These are phyloP conservation scores for Colletotrichum orchidophilum DNA, from an alignment of 2,329 filamentous ascomycete genomes.

Conservation along the genomic window DNA sequence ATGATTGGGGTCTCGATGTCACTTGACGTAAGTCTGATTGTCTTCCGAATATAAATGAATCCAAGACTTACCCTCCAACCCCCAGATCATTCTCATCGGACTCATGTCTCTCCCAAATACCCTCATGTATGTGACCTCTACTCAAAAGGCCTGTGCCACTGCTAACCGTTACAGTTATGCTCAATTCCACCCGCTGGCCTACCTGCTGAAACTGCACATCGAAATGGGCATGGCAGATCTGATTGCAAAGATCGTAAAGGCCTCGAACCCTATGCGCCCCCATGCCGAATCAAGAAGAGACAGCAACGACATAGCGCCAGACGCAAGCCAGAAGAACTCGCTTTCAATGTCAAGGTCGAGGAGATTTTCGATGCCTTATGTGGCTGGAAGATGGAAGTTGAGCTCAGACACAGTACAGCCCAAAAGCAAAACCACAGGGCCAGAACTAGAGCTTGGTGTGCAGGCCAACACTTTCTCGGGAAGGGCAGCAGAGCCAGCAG, in stretches of 20 bases:
- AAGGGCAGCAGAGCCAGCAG: not conserved
- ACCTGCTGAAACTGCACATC: conserved; percentile 59
- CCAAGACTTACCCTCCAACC: not conserved
- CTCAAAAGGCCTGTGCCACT: not conserved
- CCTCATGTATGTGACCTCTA: conserved; percentile 35
- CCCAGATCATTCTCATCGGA: conserved; percentile 33
- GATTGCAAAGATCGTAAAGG: conserved; percentile 47
- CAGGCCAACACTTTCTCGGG: not conserved
- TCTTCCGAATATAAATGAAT: fast-evolving
- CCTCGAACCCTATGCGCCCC: conserved; percentile 43
- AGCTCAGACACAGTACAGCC: not conserved
- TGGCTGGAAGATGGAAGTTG: not conserved
- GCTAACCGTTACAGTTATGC: conserved; percentile 36
- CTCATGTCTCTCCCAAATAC: conserved; percentile 41
- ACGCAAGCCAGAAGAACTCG: not conserved
- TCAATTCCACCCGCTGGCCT: conserved; percentile 55
- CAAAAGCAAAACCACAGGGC: not conserved
- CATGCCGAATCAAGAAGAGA: not conserved
- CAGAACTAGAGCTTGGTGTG: not conserved
- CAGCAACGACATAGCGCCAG: not conserved
- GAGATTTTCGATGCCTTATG: not conserved
- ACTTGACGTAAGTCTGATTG: conserved; percentile 37
- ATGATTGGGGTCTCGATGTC: conserved; percentile 40
- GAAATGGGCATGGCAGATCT: conserved; percentile 61
- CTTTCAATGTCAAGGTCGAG: not conserved